These are phyloP conservation scores for Populus hybrid DNA, from an alignment of 441 rosid genomes.

Conservation along the genomic window DNA sequence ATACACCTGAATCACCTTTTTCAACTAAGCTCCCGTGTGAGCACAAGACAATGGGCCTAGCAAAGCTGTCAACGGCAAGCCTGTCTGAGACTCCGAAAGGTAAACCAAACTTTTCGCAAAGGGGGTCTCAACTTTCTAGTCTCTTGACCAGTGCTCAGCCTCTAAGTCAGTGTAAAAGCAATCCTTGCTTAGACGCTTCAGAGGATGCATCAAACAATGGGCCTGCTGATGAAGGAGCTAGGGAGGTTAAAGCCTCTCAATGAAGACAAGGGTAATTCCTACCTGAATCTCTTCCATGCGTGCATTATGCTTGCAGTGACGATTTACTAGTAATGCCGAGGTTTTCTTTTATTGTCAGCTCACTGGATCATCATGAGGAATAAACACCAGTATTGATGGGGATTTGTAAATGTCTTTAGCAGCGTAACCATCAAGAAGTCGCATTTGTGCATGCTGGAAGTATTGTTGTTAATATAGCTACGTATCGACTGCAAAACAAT, in stretches of 20 bases:
- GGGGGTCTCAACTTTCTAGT: too few species aligned
- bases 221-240: constrained; percentile 35
- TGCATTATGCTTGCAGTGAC: too few species aligned
- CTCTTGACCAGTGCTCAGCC: constrained; percentile 6
- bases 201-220: constrained; percentile 48
- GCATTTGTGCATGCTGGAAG: neutral
- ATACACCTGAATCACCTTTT: too few species aligned
- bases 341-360: too few species aligned
- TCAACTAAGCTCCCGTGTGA: too few species aligned
- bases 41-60: too few species aligned
- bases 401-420: neutral
- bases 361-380: too few species aligned
- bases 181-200: constrained; percentile 35
- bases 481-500: neutral
- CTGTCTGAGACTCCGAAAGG: constrained; percentile 33
- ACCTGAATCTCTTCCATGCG: too few species aligned
- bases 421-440: neutral
- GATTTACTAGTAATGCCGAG: too few species aligned
- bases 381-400: neutral
- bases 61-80: constrained; percentile 27
- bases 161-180: constrained; percentile 23
- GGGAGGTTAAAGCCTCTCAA: constrained; percentile 38
- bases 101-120: constrained; percentile 1
- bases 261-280: constrained; percentile 52
- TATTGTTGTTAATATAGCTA: neutral